Evolutionary conservation across 805 yeast genomes (phyloP).

Genomic region (Wickerhamiella azyma): DNA sequence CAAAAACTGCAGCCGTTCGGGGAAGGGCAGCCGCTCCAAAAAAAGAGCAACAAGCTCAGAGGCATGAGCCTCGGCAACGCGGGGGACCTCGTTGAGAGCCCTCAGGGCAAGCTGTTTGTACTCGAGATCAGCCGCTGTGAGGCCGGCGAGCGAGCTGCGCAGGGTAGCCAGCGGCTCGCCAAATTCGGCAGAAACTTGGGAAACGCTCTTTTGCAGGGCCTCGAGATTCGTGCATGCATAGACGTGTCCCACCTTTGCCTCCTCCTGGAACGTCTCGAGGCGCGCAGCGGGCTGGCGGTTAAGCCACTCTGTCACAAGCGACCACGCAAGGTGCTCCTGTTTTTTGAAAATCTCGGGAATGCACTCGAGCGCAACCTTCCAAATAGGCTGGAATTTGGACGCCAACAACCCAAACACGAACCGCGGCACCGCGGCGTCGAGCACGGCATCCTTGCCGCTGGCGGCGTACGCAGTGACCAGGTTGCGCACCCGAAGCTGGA

Average conservation of each 20-base stretch:
- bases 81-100: constrained; percentile 44
- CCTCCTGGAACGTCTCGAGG: not conserved
- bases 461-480: constrained; percentile 35
- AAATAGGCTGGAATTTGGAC: constrained; percentile 68
- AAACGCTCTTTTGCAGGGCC: constrained; percentile 12
- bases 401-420: constrained; percentile 58
- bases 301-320: constrained; percentile 15
- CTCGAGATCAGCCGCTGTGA: constrained; percentile 10
- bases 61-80: constrained; percentile 54
- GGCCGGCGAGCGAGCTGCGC: constrained; percentile 14
- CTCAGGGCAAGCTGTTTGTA: constrained; percentile 45
- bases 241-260: constrained; percentile 6
- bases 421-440: constrained; percentile 29
- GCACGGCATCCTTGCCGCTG: constrained; percentile 19
- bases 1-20: constrained; percentile 32
- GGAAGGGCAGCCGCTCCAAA: constrained; percentile 18
- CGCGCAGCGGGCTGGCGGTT: not conserved
- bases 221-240: constrained; percentile 11
- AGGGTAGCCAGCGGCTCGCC: not conserved
- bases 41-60: constrained; percentile 45
- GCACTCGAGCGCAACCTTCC: constrained; percentile 61
- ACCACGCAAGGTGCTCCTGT: constrained; percentile 12
- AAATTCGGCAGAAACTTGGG: constrained; percentile 12
- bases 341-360: constrained; percentile 35
- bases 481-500: constrained; percentile 52